Evolutionary conservation across 1,139 yeast species (phyloP), one percentile per base, ranked within the genome.

Genomic region (Debaryomyces robertsiae): DNA sequence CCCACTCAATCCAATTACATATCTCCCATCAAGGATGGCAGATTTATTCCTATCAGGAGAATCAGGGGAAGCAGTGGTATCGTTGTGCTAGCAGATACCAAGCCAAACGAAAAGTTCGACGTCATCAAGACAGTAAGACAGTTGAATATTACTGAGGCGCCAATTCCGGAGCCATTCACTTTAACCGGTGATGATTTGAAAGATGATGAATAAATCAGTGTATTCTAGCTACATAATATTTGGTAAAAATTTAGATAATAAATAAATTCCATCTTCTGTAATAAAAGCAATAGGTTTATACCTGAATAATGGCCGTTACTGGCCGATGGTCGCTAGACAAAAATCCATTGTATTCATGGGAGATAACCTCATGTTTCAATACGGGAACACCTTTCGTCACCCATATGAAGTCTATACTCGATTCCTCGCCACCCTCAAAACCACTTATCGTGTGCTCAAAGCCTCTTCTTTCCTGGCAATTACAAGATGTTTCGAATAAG

Each of bases 1-100:
- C 98, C 98, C n/a, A 78, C 83, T 32, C 98, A 94, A 67, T 73
- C 91, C 44, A 84, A 82, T 62, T 89, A 83, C 65, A 80, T 93
- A 38, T 76, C 95, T 3, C 90, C 93, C 61, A 69, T 77, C 35
- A 83, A 83, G 57, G 84, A 81, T 48, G 85, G 81, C 40, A 78
- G 96, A 55, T 93, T 84, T 63, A 76, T 75, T 27, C 98, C 98
- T 5, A 84, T 90, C 13, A 82, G 95, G 58, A 84, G 81, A 55
- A 82, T 82, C 60, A 82, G 81, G 58, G 91, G 93, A 19, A 75
- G 79, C 41, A 81, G 85, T 39, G 97, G 98, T 39, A 87, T 93
- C 35, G 79, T 91, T 40, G 82, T 94, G 9, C 75, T 93, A 48
- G 71, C 76, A 42, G 98, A 90, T 59, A 78, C 77, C 43, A 69